These are phyloP conservation scores for Ascochyta clinopodiicola DNA, from an alignment of 2,329 filamentous ascomycete species.

Conservation along the genomic window DNA sequence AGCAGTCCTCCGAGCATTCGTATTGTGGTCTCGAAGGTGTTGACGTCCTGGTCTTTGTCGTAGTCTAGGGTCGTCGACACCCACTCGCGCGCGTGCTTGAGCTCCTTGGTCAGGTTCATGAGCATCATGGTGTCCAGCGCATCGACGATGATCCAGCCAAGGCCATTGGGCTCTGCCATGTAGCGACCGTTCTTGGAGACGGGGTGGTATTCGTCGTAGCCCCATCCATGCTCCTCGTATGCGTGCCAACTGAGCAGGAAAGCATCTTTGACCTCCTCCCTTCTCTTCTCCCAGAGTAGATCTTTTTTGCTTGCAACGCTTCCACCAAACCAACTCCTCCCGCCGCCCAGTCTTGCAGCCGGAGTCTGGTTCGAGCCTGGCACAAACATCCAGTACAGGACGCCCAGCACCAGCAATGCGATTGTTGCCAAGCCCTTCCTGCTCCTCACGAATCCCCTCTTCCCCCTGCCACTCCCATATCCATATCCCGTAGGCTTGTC, in stretches of 20 bases:
- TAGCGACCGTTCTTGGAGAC: slow-evolving; percentile 77
- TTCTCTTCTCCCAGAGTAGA: slow-evolving; percentile 73
- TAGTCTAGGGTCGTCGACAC: slow-evolving; percentile 80
- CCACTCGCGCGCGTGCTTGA: slow-evolving; percentile 88
- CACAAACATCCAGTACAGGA: slow-evolving; percentile 74
- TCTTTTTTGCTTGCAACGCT: slow-evolving; percentile 37
- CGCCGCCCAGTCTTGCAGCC: slow-evolving; percentile 46
- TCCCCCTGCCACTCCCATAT: slow-evolving; percentile 58
- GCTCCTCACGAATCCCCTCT: slow-evolving; percentile 61
- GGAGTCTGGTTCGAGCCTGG: slow-evolving; percentile 48
- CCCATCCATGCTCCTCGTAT: slow-evolving; percentile 94
- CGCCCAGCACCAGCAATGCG: slow-evolving; percentile 61
- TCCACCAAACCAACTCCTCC: slow-evolving; percentile 36
- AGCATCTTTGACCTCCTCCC: slow-evolving; percentile 83
- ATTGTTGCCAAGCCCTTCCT: slow-evolving; percentile 65
- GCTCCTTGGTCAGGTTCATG: slow-evolving; percentile 91
- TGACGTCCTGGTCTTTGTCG: slow-evolving; percentile 93
- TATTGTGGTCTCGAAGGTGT: slow-evolving; percentile 97
- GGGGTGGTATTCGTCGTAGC: slow-evolving; percentile 90
- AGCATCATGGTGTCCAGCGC: slow-evolving; percentile 95
- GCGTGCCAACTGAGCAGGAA: slow-evolving; percentile 92
- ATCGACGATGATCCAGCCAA: slow-evolving; percentile 99
- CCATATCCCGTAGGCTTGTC: slow-evolving; percentile 89
- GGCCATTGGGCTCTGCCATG: slow-evolving; percentile 80
- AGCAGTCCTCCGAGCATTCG: slow-evolving; percentile 94